A percentile compares a stretch with the other conserved stretches of the same genome.
Evolutionary conservation across 495 filamentous ascomycete species (phyloP).

Genomic region (Evansstolkia leycettana): DNA sequence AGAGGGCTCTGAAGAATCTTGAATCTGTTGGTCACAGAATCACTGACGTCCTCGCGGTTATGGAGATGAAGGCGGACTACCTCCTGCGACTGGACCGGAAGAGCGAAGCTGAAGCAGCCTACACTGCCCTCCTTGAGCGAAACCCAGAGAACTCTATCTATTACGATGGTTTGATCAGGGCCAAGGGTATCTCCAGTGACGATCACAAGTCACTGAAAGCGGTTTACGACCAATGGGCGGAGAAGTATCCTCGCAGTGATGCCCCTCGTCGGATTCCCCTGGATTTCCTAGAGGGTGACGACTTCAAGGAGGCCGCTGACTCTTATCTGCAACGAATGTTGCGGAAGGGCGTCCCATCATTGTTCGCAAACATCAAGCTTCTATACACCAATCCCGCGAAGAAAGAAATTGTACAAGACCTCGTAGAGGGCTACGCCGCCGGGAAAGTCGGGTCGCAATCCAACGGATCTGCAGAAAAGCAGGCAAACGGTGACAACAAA

Average conservation of each 20-base stretch:
- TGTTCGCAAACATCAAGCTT: conserved; percentile 90
- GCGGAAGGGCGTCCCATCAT: conserved; percentile 89
- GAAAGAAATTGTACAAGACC: conserved; percentile 54
- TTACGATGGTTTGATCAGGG: conserved; percentile 62
- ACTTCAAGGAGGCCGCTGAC: conserved; percentile 70
- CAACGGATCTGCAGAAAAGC: conserved; percentile 34
- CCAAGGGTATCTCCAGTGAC: conserved; percentile 47
- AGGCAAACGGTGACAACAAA: conserved; percentile 38
- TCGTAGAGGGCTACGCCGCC: conserved; percentile 69
- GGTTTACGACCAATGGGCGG: conserved; percentile 70
- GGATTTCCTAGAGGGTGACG: conserved; percentile 76
- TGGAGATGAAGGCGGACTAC: conserved; percentile 84
- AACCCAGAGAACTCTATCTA: conserved; percentile 83
- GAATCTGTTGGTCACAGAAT: conserved; percentile 62
- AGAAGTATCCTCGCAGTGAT: conserved; percentile 71
- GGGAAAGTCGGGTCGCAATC: conserved; percentile 26
- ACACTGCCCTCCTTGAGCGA: conserved; percentile 64
- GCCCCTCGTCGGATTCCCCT: conserved; percentile 77
- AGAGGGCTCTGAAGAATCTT: conserved; percentile 77
- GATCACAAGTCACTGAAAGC: conserved; percentile 54
- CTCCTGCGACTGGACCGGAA: conserved; percentile 64
- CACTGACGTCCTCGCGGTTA: conserved; percentile 74
- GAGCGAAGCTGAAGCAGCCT: conserved; percentile 73
- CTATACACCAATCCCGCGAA: conserved; percentile 71
- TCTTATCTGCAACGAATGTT: conserved; percentile 77